Conservation (phyloP, 768 basidiomycete genomes). For the Terana coerulea region DNA sequence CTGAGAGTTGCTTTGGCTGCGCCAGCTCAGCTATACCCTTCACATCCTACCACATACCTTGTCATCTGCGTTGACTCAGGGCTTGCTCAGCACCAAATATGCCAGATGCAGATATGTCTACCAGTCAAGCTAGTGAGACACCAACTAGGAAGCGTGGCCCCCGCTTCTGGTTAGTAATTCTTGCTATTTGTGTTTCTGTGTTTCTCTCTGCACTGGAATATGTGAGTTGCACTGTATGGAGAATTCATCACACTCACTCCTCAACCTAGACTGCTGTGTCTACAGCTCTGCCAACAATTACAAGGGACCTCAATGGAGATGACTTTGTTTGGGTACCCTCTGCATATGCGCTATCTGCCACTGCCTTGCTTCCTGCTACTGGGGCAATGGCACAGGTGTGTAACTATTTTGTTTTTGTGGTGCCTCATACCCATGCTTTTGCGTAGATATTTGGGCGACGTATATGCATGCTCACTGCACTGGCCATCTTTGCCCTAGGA, state of each 20-base stretch:
- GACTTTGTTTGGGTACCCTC: constrained; percentile 33
- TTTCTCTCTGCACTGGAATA: constrained; percentile 8
- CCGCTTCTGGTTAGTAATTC: constrained; percentile 7
- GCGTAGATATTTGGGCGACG: constrained; percentile 26
- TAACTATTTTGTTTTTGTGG: constrained; percentile 1
- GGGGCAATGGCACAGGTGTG: constrained; percentile 23
- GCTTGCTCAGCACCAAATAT: too few species aligned
- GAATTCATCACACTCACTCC: too few species aligned
- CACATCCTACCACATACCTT: too few species aligned
- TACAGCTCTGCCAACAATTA: constrained; percentile 28
- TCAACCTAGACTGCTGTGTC: constrained; percentile 19
- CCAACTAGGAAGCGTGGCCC: background rate
- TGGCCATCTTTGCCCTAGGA: constrained; percentile 29
- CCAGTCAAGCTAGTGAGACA: background rate
- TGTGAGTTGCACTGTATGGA: background rate
- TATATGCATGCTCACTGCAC: constrained; percentile 18
- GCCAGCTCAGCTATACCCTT: too few species aligned
- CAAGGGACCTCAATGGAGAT: constrained; percentile 21
- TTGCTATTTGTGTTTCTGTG: constrained; percentile 8
- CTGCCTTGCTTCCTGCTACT: constrained; percentile 31
- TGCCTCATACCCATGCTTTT: background rate
- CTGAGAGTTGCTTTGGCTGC: too few species aligned
- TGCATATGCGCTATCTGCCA: constrained; percentile 31
- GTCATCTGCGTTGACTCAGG: too few species aligned
- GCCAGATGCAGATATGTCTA: too few species aligned